Conservation (phyloP, 2,329 filamentous ascomycete genomes). For the Aspergillus ruber region DNA sequence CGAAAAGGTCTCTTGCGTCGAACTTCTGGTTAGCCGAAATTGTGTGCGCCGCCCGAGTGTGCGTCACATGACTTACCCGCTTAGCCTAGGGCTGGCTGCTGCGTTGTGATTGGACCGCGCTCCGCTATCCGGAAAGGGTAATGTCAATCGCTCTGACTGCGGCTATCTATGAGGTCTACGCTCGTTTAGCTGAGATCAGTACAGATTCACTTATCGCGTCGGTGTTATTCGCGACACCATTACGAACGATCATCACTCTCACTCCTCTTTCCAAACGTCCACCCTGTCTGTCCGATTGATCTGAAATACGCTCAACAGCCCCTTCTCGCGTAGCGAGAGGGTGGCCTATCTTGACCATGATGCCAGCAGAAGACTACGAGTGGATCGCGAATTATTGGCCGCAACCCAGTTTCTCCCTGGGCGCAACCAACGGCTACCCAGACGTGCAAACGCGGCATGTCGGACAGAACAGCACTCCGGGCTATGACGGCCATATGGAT, state of each 20-base stretch:
- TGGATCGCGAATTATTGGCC: neutral
- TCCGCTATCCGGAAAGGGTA: neutral
- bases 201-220: no score
- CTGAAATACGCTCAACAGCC: neutral
- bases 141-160: neutral
- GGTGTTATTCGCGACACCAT: no score
- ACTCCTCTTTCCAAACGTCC: neutral
- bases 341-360: neutral
- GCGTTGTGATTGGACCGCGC: constrained; percentile 10
- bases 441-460: neutral
- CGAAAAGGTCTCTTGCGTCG: constrained; percentile 10
- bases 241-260: no score
- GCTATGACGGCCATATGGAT: neutral
- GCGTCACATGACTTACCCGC: constrained; percentile 24
- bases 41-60: constrained; percentile 16
- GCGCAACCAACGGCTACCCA: neutral
- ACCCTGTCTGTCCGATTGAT: neutral
- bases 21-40: constrained; percentile 15
- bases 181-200: no score
- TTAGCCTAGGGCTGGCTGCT: constrained; percentile 11
- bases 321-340: neutral
- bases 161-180: no score
- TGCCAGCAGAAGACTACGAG: neutral
- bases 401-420: neutral
- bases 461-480: neutral